These are phyloP conservation scores for Xylaria bambusicola DNA, from an alignment of 495 filamentous ascomycete genomes.

Conservation along the genomic window DNA sequence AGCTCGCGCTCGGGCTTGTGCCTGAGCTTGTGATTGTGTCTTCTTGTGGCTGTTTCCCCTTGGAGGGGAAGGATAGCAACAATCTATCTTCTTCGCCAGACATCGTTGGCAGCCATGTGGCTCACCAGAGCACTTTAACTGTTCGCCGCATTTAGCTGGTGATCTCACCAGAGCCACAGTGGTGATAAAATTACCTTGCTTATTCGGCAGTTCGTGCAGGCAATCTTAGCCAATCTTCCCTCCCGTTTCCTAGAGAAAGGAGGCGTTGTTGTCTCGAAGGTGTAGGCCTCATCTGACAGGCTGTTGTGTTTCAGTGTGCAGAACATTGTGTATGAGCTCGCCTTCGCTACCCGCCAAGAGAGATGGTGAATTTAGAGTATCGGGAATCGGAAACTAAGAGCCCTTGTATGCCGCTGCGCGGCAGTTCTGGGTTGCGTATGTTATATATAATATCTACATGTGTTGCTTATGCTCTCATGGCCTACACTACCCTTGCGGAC, in stretches of 20 bases:
- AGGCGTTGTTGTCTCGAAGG: constrained; percentile 20
- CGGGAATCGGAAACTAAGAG: constrained; percentile 3
- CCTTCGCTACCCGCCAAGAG: constrained; percentile 2
- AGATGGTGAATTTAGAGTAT: neutral
- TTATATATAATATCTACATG: constrained; percentile 10
- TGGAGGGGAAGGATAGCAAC: constrained; percentile 14
- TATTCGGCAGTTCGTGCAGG: constrained; percentile 21
- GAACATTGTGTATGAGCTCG: constrained; percentile 14
- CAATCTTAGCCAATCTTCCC: constrained; percentile 19
- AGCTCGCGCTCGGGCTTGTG: constrained; percentile 2
- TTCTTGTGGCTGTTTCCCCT: constrained; percentile 16
- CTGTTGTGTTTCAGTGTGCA: constrained; percentile 21
- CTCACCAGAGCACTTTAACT: constrained; percentile 20
- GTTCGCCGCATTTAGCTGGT: constrained; percentile 6
- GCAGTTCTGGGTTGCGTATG: constrained; percentile 1
- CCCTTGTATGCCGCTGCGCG: constrained; percentile 5
- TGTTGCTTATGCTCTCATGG: neutral
- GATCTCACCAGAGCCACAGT: neutral
- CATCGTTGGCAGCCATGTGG: constrained; percentile 16
- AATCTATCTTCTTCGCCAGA: constrained; percentile 15
- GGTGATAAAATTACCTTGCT: constrained; percentile 19
- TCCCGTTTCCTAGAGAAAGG: constrained; percentile 21
- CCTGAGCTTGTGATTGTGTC: constrained; percentile 4
- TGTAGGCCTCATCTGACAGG: constrained; percentile 18
- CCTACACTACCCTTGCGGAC: neutral